phyloP scores from a whole-genome alignment of 2,329 filamentous ascomycete species.

The Colletotrichum tropicicola region DNA sequence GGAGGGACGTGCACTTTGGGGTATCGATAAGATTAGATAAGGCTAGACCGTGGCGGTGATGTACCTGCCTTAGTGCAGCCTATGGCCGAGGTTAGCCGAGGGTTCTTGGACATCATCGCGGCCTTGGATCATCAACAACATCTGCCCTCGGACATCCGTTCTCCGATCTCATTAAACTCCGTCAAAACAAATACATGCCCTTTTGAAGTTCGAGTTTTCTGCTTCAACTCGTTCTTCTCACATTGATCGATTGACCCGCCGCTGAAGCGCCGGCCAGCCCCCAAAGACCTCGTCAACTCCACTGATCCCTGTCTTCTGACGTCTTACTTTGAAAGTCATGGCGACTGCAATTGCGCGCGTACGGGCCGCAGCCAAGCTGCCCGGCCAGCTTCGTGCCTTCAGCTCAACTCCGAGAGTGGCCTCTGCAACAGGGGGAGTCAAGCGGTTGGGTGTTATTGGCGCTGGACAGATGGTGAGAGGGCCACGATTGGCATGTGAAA shows the following conservation, averaged over 20 bases:
- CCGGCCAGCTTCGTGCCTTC: conserved; percentile 66
- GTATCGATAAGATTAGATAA: conserved; percentile 10
- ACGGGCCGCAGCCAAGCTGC: conserved; percentile 31
- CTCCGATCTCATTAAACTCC: background rate
- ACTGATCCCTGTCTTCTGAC: conserved; percentile 21
- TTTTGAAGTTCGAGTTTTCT: background rate
- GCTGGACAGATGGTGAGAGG: conserved; percentile 90
- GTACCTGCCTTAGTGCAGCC: conserved; percentile 6
- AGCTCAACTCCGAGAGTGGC: conserved; percentile 70
- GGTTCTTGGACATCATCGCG: conserved; percentile 14
- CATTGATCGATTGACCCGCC: background rate
- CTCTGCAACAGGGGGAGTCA: conserved; percentile 72
- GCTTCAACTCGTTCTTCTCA: background rate
- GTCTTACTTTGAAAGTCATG: conserved; percentile 20
- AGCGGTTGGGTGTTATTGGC: conserved; percentile 89
- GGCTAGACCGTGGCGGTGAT: background rate
- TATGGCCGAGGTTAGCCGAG: conserved; percentile 55
- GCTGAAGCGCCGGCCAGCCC: background rate
- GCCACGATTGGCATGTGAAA: conserved; percentile 45
- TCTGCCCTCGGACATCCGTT: conserved; percentile 13
- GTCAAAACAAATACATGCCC: background rate
- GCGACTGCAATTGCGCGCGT: conserved; percentile 26
- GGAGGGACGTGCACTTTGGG: background rate
- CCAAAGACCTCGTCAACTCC: background rate
- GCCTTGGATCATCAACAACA: conserved; percentile 15